Base-by-base conservation (phyloP, 345 rosid species). In the Mercurialis annua region DNA sequence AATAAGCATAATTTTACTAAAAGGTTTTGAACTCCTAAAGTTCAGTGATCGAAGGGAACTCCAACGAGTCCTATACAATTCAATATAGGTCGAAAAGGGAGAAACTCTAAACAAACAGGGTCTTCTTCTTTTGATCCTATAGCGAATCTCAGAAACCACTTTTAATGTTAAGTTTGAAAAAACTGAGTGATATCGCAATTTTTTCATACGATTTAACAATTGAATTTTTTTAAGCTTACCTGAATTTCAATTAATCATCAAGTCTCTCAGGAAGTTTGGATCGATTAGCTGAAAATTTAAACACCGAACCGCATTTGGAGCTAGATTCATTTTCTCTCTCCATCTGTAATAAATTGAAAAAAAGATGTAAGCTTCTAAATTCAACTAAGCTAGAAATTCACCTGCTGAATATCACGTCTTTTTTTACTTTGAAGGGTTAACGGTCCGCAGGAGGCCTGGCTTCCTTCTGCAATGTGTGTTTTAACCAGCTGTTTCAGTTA, bases 381-480 rank as follows among this genome's bases (percentile, higher is more conserved):
- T 12, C 8, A 17, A 56, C 33, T 9, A 21, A 24, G 2, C 23
- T 26, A 31, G 55, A 20, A 44, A 55, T 65, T 73, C 62, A 90
- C 99, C 94, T 85, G 86, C 68, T 82, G 94, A 68, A 95, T 95
- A 80, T 83, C 38, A 87, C 59, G 81, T 92, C 99, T 59, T 88
- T 95, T 76, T 95, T 94, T n/a, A n/a, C 26, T 61, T 83, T n/a
- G 91, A 77, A 55, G 96, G 97, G 64, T 84, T 94, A 64, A 98
- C 98, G 52, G 99, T 95, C 65, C 94, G 92, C 75, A 90, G 87
- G 77, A 82, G 92, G 66, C 73, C 99, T 82, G 51, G 98, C 94
- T 59, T 95, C 99, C 78, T 95, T 95, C 84, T 95, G 98, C 74
- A 95, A 83, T 95, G 99, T 75, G n/a, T n/a, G n/a, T n/a, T n/a